These are phyloP conservation scores for Lachnellula arida DNA, from an alignment of 2,329 filamentous ascomycete genomes.

Conservation along the genomic window DNA sequence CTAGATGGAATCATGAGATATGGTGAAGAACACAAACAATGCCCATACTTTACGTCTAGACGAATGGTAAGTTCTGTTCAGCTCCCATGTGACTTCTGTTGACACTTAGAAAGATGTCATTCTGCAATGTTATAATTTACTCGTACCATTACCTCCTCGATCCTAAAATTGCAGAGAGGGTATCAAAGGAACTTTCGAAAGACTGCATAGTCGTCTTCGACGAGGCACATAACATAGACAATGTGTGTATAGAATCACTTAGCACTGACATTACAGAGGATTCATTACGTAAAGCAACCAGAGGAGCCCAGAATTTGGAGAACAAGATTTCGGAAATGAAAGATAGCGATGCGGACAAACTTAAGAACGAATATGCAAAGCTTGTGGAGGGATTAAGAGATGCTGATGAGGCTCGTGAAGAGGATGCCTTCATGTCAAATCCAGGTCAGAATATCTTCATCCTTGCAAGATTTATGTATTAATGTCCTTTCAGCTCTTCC, in stretches of 20 bases:
- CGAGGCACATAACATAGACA: slow-evolving; percentile 98
- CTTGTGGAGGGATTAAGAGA: slow-evolving; percentile 86
- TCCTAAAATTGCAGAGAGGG: slow-evolving; percentile 84
- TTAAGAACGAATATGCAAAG: slow-evolving; percentile 94
- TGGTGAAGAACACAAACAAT: slow-evolving; percentile 93
- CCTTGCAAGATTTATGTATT: not conserved
- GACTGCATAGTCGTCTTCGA: slow-evolving; percentile 99
- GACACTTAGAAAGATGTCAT: slow-evolving; percentile 69
- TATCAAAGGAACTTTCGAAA: slow-evolving; percentile 88
- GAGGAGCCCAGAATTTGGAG: slow-evolving; percentile 87
- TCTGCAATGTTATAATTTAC: slow-evolving; percentile 99
- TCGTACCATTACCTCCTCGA: slow-evolving; percentile 98
- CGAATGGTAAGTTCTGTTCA: slow-evolving; percentile 64
- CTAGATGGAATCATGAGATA: slow-evolving; percentile 85
- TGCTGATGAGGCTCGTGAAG: slow-evolving; percentile 82
- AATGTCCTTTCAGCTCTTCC: slow-evolving; percentile 60
- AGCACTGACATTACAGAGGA: slow-evolving; percentile 97
- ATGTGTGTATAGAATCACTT: slow-evolving; percentile 95
- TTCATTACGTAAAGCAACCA: slow-evolving; percentile 82
- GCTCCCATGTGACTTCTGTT: slow-evolving; percentile 9
- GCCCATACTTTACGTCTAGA: slow-evolving; percentile 91
- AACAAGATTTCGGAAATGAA: slow-evolving; percentile 92
- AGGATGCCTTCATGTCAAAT: slow-evolving; percentile 97
- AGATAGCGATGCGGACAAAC: slow-evolving; percentile 86
- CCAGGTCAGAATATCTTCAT: slow-evolving; percentile 42